These are phyloP conservation scores for Globisporangium ultimum DNA, from an alignment of 352 stramenopile species.

Conservation along the genomic window DNA sequence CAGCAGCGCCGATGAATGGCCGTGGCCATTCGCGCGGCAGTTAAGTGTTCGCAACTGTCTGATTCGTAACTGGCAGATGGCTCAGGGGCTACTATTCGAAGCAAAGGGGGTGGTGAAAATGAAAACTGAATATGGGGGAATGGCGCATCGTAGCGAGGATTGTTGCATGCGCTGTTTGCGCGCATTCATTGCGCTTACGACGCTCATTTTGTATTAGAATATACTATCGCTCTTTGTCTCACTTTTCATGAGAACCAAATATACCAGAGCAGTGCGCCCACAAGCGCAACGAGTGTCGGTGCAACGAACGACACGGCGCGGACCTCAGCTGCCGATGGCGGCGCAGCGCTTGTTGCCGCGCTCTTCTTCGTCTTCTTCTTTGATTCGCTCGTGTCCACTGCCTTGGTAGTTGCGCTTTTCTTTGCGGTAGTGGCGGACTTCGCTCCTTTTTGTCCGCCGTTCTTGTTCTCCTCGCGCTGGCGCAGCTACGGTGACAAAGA, in stretches of 20 bases:
- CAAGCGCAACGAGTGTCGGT: constrained; percentile 41
- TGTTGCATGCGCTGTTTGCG: neutral
- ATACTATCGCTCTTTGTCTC: neutral
- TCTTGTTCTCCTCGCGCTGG: constrained; percentile 39
- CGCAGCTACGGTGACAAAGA: constrained; percentile 21
- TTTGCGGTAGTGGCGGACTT: constrained; percentile 8
- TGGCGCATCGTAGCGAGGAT: neutral
- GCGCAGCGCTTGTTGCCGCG: constrained; percentile 1
- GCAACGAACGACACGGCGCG: constrained; percentile 42
- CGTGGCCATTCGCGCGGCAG: constrained; percentile 10
- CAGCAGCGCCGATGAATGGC: constrained; percentile 12
- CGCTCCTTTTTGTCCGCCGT: constrained; percentile 11
- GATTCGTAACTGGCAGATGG: neutral
- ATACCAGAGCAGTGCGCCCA: constrained; percentile 47
- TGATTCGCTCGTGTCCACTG: neutral
- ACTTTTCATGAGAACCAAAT: constrained; percentile 23
- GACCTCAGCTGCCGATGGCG: constrained; percentile 15
- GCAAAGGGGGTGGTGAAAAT: neutral
- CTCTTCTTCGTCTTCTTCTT: constrained; percentile 6
- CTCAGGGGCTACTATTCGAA: constrained; percentile 4
- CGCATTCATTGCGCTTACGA: neutral
- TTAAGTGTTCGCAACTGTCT: constrained; percentile 1
- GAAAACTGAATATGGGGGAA: neutral
- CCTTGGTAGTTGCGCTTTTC: neutral
- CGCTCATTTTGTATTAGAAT: neutral